A percentile compares a stretch with the other conserved stretches of the same genome.
phyloP scores from a whole-genome alignment of 805 yeast species.

The Limtongia smithiae region DNA sequence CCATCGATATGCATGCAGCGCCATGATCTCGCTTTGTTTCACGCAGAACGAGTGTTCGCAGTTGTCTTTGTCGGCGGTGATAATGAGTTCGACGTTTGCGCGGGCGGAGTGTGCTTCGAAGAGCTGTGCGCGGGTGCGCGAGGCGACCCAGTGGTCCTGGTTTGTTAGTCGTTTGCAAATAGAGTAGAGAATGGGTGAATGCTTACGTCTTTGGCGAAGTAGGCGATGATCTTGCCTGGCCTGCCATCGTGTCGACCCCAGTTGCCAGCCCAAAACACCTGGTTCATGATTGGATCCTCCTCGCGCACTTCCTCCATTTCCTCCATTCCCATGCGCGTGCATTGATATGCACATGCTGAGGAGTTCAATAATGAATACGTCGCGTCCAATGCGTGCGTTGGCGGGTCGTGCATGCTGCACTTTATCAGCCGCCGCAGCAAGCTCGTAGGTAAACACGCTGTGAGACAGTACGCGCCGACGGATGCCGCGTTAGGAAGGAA shows the following conservation, averaged over 20 bases:
- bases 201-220: constrained; percentile 21
- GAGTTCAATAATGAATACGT: constrained; percentile 45
- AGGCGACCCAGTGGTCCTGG: constrained; percentile 65
- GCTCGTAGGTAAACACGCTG: constrained; percentile 31
- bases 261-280: constrained; percentile 48
- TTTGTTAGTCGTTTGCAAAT: constrained; percentile 42
- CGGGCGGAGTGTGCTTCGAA: constrained; percentile 40
- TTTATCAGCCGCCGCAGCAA: constrained; percentile 28
- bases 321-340: constrained; percentile 53
- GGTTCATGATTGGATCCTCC: constrained; percentile 40
- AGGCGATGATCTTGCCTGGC: constrained; percentile 12
- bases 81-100: constrained; percentile 35
- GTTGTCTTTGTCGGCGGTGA: constrained; percentile 39
- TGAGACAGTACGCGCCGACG: constrained; percentile 27
- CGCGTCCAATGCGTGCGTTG: constrained; percentile 41
- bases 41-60: constrained; percentile 63
- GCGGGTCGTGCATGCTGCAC: constrained; percentile 35
- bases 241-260: constrained; percentile 28
- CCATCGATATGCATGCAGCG: constrained; percentile 33
- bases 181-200: constrained; percentile 43
- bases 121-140: constrained; percentile 47
- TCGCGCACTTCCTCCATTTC: constrained; percentile 54
- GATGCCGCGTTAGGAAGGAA: constrained; percentile 35
- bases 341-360: constrained; percentile 49
- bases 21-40: constrained; percentile 48